Percentiles rank a stretch among this genome's conserved stretches.
These are phyloP conservation scores for Rhizophagus sp. DNA, from an alignment of 192 early-diverging fungal species.

Conservation along the genomic window DNA sequence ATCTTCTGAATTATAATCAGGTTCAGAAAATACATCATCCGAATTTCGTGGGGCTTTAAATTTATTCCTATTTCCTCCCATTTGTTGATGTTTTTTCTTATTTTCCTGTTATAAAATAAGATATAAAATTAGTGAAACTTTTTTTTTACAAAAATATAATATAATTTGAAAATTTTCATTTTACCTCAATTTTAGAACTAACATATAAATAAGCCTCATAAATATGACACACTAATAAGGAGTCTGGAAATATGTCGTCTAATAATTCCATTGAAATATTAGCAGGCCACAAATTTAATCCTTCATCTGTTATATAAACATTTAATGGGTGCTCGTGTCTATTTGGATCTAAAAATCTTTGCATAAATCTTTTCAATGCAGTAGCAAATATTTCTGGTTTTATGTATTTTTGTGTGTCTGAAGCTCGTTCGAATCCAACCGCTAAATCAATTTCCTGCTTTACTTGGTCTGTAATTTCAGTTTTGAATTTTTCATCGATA, in stretches of 20 bases:
- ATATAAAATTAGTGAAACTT: not conserved
- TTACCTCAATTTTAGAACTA: not conserved
- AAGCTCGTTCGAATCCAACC: not conserved
- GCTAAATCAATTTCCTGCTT: not conserved
- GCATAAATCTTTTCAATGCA: conserved; percentile 29
- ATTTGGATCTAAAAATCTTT: conserved; percentile 4
- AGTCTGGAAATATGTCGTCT: not conserved
- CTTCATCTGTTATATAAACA: not conserved
- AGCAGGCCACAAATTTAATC: conserved; percentile 13
- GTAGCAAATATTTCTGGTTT: conserved; percentile 9
- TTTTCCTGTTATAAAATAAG: not conserved
- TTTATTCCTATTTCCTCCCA: not conserved
- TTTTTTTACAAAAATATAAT: not conserved
- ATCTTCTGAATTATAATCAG: not conserved
- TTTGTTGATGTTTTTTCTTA: not conserved
- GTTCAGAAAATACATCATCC: not conserved
- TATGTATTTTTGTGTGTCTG: not conserved
- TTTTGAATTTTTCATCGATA: conserved; percentile 24
- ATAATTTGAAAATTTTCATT: not conserved
- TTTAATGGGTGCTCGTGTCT: not conserved
- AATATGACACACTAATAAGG: not conserved
- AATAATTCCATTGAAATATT: not conserved
- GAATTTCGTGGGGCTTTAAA: not conserved
- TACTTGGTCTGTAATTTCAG: not conserved
- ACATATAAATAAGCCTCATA: conserved; percentile 5